Base-by-base conservation (phyloP, 768 basidiomycete species). In the Suillus discolor region DNA sequence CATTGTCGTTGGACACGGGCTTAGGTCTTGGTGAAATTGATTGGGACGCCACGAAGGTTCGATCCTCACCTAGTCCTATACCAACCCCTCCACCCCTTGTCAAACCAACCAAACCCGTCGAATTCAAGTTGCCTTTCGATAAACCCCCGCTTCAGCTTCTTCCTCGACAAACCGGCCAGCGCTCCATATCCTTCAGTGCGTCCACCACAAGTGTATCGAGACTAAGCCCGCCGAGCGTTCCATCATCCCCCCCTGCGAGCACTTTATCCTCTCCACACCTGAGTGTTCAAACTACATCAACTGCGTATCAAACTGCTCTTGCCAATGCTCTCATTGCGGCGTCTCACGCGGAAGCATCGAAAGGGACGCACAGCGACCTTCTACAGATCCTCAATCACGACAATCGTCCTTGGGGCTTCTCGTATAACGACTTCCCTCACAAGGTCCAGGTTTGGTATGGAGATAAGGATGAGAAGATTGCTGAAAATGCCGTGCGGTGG, bases 331-430 rank as follows among this genome's bases (percentile, higher is more conserved):
- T 99, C 39, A 89, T 96, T 51, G 93, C 94, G 28, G 97, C 97
- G 0, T 96, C 95, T 1, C 96, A 99, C 75, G 91, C 96, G 3
- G 97, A 99, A 75, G 95, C 94, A 6, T 87, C 94, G 31, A 90
- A 90, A 68, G 96, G 97, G 57, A 93, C 92, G 0, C 94, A 97
- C 71, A 86, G 88, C 64, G 97, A 99, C 78, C 85, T 99, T 18
- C 74, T 98, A 66, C 90, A 94, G 71, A 97, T 99, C 73, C 82
- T 98, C 63, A 95, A 96, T 71, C 93, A 94, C 69, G 92, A 93
- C 70, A 88, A 91, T 54, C 88, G 89, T 68, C 89, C 92, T 1
- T 94, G 93, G 92, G 97, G 94, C 0, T 96, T 97, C 79, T 89
- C 89, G 12, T 98, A 98, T 74, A 76, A 84, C 18, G 85, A 92